Conservation (phyloP, 495 filamentous ascomycete genomes). For the Penicillium odoratum region DNA sequence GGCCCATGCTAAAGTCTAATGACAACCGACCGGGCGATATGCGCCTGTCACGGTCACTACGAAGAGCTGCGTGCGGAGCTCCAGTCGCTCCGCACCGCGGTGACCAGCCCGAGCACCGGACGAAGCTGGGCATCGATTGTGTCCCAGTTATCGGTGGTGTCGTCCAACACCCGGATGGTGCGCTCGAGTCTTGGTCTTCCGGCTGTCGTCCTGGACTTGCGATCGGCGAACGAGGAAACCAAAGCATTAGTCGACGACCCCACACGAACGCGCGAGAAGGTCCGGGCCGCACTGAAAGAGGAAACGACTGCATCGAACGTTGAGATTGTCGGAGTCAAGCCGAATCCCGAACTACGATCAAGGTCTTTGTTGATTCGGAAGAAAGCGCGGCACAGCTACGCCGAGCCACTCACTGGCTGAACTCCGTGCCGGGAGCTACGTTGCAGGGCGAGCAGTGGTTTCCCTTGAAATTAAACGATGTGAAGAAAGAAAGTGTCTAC, state of each 20-base stretch:
- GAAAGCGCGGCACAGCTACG: not conserved
- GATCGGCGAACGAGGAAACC: constrained; percentile 8
- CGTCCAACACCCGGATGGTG: not conserved
- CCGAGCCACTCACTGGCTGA: constrained; percentile 2
- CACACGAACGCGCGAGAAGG: constrained; percentile 1
- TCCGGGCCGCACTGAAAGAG: not conserved
- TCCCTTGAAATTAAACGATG: not conserved
- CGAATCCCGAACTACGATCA: not conserved
- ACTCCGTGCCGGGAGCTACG: constrained; percentile 6
- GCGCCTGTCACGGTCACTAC: not conserved
- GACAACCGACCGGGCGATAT: not conserved
- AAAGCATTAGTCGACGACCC: constrained; percentile 4
- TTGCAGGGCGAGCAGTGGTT: constrained; percentile 1
- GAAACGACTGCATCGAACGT: not conserved
- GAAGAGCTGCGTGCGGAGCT: not conserved
- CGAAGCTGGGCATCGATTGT: constrained; percentile 5
- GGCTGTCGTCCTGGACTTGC: constrained; percentile 11
- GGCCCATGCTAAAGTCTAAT: no score
- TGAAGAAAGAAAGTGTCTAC: not conserved
- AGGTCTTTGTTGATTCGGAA: constrained; percentile 4
- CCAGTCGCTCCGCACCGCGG: not conserved
- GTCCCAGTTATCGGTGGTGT: not conserved
- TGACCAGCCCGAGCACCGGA: not conserved
- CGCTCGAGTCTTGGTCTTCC: not conserved
- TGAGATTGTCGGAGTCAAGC: not conserved